Evolutionary conservation across 23 red algal species (phyloP).

Genomic region (Gracilariopsis chorda): DNA sequence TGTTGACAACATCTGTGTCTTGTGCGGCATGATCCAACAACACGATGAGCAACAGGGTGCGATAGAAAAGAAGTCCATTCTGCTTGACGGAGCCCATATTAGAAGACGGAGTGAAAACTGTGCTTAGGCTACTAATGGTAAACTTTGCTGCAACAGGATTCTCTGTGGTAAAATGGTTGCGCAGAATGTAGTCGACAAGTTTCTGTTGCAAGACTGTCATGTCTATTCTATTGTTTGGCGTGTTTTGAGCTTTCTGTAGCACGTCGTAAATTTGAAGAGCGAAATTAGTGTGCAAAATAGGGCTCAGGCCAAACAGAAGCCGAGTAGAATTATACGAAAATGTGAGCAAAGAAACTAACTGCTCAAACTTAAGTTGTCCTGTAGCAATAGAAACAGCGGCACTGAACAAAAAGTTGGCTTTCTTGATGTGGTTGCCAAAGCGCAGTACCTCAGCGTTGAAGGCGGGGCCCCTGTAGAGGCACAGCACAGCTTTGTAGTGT

Average conservation of each 20-base stretch:
- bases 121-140: background rate
- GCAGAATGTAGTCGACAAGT: constrained; percentile 21
- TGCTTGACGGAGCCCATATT: background rate
- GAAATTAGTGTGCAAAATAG: constrained; percentile 22
- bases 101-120: background rate
- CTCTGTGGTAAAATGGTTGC: background rate
- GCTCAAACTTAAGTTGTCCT: background rate
- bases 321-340: constrained; percentile 30
- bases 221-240: background rate
- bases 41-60: background rate
- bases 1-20: background rate
- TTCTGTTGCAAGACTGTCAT: background rate
- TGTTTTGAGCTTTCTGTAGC: background rate
- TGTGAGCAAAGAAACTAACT: constrained; percentile 1
- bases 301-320: constrained; percentile 20
- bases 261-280: background rate
- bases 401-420: background rate
- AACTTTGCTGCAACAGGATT: background rate
- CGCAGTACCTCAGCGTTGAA: background rate
- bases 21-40: constrained; percentile 17
- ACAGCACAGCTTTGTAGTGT: background rate
- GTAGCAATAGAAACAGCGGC: background rate
- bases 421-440: background rate
- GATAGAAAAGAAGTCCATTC: constrained; percentile 12
- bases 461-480: background rate